Evolutionary conservation across 1,284 basidiomycete species (phyloP).

Genomic region (Apiotrichum siamense): DNA sequence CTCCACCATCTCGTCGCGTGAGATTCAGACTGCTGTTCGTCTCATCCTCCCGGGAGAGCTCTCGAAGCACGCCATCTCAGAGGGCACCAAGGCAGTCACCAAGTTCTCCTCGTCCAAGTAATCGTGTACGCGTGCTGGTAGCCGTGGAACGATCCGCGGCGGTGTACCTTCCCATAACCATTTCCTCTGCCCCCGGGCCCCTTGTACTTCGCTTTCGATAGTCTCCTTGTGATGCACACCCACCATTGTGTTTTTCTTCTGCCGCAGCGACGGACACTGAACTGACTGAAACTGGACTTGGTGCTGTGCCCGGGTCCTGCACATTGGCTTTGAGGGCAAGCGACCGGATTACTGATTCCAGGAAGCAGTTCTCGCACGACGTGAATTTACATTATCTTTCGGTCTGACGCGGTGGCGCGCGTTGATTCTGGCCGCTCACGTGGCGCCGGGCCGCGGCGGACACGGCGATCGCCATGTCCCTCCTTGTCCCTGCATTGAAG

Average conservation of each 20-base stretch:
- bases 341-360: no score
- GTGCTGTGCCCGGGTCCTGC: no score
- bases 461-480: no score
- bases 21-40: conserved; percentile 86
- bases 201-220: conserved; percentile 4
- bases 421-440: no score
- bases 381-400: no score
- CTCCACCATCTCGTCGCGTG: conserved; percentile 87
- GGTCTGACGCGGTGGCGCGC: no score
- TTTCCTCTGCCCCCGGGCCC: not conserved
- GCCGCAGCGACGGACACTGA: not conserved
- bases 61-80: conserved; percentile 78
- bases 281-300: no score
- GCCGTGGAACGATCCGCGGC: no score
- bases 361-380: no score
- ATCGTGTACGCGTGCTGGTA: not conserved
- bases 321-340: no score
- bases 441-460: no score
- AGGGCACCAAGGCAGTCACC: conserved; percentile 58
- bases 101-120: conserved; percentile 49
- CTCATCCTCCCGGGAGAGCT: conserved; percentile 81
- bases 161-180: not conserved
- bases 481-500: no score
- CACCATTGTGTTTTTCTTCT: not conserved
- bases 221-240: conserved; percentile 4